phyloP scores from a whole-genome alignment of 495 filamentous ascomycete species.

The Cercophora sp. region DNA sequence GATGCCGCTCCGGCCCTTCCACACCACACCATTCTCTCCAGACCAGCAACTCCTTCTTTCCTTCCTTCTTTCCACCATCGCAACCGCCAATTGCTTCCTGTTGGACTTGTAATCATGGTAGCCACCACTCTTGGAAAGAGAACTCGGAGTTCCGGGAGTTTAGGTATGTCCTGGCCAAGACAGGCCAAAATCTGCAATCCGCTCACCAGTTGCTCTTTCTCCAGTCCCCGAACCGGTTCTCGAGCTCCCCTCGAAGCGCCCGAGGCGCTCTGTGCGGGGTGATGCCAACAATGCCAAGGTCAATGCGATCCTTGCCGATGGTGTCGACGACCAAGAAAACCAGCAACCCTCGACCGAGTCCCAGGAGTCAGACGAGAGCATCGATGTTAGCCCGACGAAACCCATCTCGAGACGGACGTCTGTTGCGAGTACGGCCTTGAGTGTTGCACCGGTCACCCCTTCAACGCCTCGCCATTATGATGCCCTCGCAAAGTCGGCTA shows the following conservation, averaged over 20 bases:
- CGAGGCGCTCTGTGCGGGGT: conserved; percentile 46
- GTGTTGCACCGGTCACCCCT: conserved; percentile 55
- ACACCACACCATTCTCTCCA: conserved; percentile 7
- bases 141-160: conserved; percentile 50
- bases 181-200: conserved; percentile 12
- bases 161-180: conserved; percentile 50
- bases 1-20: conserved; percentile 9
- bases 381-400: conserved; percentile 28
- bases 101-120: conserved; percentile 47
- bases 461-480: conserved; percentile 57
- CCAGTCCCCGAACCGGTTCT: conserved; percentile 20
- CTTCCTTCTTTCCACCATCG: conserved; percentile 15
- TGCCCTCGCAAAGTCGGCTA: conserved; percentile 42
- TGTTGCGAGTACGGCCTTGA: conserved; percentile 13
- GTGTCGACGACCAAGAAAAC: conserved; percentile 34
- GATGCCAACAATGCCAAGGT: conserved; percentile 6
- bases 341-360: conserved; percentile 12
- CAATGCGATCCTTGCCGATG: conserved; percentile 34
- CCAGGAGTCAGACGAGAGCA: conserved; percentile 14
- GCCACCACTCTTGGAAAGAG: conserved; percentile 70
- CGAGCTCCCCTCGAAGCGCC: conserved; percentile 53
- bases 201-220: conserved; percentile 22
- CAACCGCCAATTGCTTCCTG: conserved; percentile 18
- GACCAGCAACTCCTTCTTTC: conserved; percentile 23
- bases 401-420: conserved; percentile 6